These are phyloP conservation scores for Rasamsonia emersonii DNA, from an alignment of 2,329 filamentous ascomycete genomes.

Conservation along the genomic window DNA sequence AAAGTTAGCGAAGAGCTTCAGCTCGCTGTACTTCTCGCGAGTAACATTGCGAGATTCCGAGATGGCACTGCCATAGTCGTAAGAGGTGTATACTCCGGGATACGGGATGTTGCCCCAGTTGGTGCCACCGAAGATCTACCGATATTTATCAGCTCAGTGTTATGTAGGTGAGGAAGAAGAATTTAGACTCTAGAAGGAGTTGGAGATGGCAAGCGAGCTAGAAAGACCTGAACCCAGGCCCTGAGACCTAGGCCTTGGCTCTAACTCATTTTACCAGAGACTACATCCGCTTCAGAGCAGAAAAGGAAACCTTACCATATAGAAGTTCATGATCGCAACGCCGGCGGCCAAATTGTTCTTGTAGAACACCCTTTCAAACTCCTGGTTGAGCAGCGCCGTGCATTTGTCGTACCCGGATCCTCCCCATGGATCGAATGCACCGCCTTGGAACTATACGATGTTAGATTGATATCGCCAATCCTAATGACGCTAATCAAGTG, in stretches of 20 bases:
- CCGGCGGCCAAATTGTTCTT: conserved; percentile 64
- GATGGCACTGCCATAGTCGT: conserved; percentile 57
- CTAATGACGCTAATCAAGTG: not conserved
- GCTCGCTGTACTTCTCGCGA: conserved; percentile 70
- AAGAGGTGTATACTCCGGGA: conserved; percentile 54
- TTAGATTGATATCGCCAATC: not conserved
- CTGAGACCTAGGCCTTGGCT: too few species aligned
- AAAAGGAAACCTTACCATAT: conserved; percentile 66
- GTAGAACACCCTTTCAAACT: conserved; percentile 70
- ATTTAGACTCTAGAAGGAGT: not conserved
- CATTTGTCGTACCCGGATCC: conserved; percentile 63
- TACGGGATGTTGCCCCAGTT: conserved; percentile 78
- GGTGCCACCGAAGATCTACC: conserved; percentile 62
- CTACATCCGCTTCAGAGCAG: not conserved
- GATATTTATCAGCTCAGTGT: too few species aligned
- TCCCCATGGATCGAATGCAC: conserved; percentile 67
- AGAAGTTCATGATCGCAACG: conserved; percentile 60
- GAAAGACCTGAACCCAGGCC: too few species aligned
- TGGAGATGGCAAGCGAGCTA: too few species aligned
- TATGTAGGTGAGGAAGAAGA: too few species aligned
- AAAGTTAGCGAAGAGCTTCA: conserved; percentile 70
- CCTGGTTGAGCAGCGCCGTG: conserved; percentile 56
- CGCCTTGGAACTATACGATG: conserved; percentile 54
- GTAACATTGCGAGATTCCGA: conserved; percentile 59
- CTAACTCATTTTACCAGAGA: not conserved